Conservation (phyloP, 192 early-diverging fungal species). For the Thamnidium elegans region DNA sequence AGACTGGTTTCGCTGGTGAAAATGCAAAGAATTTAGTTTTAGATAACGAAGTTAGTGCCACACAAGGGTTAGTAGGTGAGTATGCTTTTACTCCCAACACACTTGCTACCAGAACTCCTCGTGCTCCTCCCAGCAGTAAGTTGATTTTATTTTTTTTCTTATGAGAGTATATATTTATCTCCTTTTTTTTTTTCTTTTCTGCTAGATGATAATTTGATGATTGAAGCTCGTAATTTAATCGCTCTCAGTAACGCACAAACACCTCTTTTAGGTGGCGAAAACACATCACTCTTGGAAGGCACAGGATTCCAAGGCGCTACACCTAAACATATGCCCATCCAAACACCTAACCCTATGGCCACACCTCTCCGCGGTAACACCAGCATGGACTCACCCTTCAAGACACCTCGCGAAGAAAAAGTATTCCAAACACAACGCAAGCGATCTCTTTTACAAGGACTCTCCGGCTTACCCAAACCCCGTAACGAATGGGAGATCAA, state of each 20-base stretch:
- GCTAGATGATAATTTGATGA: constrained; percentile 63
- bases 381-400: constrained; percentile 53
- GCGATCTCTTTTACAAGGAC: constrained; percentile 68
- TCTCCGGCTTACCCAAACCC: constrained; percentile 77
- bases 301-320: constrained; percentile 63
- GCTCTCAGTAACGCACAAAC: constrained; percentile 74
- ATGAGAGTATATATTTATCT: neutral
- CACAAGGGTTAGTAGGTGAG: constrained; percentile 67
- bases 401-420: constrained; percentile 70
- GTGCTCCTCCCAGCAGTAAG: constrained; percentile 41
- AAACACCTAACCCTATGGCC: constrained; percentile 83
- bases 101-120: constrained; percentile 65
- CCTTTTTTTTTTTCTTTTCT: neutral
- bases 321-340: constrained; percentile 48
- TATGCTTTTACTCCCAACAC: constrained; percentile 59
- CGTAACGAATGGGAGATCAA: constrained; percentile 93
- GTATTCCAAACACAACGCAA: constrained; percentile 56
- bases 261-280: constrained; percentile 81
- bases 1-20: constrained; percentile 82
- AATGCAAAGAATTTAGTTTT: constrained; percentile 68
- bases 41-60: constrained; percentile 52
- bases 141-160: constrained; percentile 8
- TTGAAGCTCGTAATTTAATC: constrained; percentile 81
- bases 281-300: constrained; percentile 40
- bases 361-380: constrained; percentile 32